These are phyloP conservation scores for Gymnopilus dilepis DNA, from an alignment of 768 basidiomycete genomes.

Conservation along the genomic window DNA sequence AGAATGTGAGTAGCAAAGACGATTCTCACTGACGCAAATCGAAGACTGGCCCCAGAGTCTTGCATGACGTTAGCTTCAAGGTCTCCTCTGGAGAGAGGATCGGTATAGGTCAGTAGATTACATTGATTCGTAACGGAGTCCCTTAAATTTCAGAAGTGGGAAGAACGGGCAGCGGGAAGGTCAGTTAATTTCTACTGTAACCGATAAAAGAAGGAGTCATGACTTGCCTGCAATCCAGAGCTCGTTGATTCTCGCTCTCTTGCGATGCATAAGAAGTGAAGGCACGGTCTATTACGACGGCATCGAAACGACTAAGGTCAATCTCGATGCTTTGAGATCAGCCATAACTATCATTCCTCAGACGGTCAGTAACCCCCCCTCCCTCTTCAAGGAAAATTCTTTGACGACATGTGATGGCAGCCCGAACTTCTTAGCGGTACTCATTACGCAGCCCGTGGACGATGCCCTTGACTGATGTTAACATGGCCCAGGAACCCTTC, in stretches of 20 bases:
- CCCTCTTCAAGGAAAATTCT: too few relatives aligned
- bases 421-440: constrained; percentile 60
- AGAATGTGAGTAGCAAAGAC: constrained; percentile 25
- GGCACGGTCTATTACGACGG: constrained; percentile 65
- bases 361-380: constrained; percentile 34
- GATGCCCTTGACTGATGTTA: background rate
- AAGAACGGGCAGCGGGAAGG: constrained; percentile 53
- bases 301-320: constrained; percentile 49
- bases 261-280: constrained; percentile 60
- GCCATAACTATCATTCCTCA: constrained; percentile 68
- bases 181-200: constrained; percentile 8
- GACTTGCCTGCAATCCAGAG: constrained; percentile 38
- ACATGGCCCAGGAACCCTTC: constrained; percentile 42
- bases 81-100: constrained; percentile 61
- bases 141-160: constrained; percentile 36
- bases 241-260: constrained; percentile 59
- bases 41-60: constrained; percentile 47
- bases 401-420: constrained; percentile 25
- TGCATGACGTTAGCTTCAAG: constrained; percentile 55
- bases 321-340: constrained; percentile 59
- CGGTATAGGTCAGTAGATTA: constrained; percentile 41
- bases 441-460: constrained; percentile 1
- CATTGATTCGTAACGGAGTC: background rate
- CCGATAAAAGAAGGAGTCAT: background rate
- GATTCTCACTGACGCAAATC: background rate